Percentiles rank a stretch among this genome's conserved stretches.
Conservation (phyloP, 2,329 filamentous ascomycete species). For the Fusarium tuaranense region DNA sequence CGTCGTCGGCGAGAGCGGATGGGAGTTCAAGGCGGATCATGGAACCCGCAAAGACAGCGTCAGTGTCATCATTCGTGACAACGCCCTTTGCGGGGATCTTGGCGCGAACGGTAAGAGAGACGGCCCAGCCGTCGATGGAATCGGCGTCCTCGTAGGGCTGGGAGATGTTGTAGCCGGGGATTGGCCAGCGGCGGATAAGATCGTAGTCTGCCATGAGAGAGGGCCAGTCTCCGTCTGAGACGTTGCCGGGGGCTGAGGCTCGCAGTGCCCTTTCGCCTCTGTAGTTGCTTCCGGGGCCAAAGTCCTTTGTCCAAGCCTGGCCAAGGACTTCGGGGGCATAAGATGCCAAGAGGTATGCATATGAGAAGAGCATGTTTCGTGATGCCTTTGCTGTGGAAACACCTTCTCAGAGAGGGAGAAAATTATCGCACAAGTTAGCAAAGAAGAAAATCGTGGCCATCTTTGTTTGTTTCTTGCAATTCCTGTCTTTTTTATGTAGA, state of each 20-base stretch:
- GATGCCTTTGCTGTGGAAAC: background rate
- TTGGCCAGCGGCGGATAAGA: background rate
- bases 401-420: too few relatives aligned
- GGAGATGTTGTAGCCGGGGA: background rate
- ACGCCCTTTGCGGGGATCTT: background rate
- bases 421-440: background rate
- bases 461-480: background rate
- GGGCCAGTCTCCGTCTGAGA: background rate
- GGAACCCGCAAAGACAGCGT: background rate
- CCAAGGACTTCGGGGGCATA: background rate
- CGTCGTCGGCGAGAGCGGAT: background rate
- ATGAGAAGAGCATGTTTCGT: background rate
- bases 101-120: background rate
- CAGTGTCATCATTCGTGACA: background rate
- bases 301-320: background rate
- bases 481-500: background rate
- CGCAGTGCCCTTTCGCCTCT: background rate
- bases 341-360: background rate
- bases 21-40: background rate
- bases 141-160: background rate
- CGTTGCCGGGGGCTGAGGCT: background rate
- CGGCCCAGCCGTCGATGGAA: background rate
- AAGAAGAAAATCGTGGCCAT: fast-evolving
- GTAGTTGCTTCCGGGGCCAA: background rate
- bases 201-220: background rate